Percentiles rank a stretch among this genome's conserved stretches.
phyloP scores from a whole-genome alignment of 768 basidiomycete genomes.

The Suillus clintonianus region DNA sequence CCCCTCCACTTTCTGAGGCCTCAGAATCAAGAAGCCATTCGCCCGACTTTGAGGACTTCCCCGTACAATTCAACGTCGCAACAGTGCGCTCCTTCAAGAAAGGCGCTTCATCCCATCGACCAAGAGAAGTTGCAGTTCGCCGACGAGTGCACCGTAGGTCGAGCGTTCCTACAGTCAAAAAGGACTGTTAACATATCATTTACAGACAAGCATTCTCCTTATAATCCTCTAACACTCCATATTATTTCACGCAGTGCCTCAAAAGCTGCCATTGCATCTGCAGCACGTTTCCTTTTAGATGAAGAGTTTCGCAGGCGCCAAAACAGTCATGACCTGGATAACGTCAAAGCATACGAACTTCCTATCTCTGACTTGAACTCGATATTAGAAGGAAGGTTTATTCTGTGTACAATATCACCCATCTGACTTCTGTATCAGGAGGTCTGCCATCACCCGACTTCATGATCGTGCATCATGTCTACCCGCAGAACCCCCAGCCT shows the following conservation, averaged over 20 bases:
- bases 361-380: slow-evolving; percentile 47
- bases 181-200: neutral
- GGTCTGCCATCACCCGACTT: slow-evolving; percentile 72
- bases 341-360: slow-evolving; percentile 30
- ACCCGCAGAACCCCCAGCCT: slow-evolving; percentile 34
- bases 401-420: slow-evolving; percentile 1
- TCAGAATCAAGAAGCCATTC: slow-evolving; percentile 66
- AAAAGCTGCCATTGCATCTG: slow-evolving; percentile 65
- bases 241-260: slow-evolving; percentile 61
- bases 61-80: slow-evolving; percentile 16
- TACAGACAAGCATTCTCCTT: slow-evolving; percentile 12
- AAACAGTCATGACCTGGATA: neutral
- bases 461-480: slow-evolving; percentile 69
- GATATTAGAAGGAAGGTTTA: slow-evolving; percentile 58
- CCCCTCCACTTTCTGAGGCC: slow-evolving; percentile 76
- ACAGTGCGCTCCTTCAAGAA: slow-evolving; percentile 15
- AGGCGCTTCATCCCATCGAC: slow-evolving; percentile 14
- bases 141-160: slow-evolving; percentile 24
- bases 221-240: slow-evolving; percentile 46
- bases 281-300: slow-evolving; percentile 48
- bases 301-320: slow-evolving; percentile 11
- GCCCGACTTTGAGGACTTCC: slow-evolving; percentile 37
- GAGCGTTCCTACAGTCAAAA: neutral
- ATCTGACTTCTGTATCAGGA: slow-evolving; percentile 19
- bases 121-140: slow-evolving; percentile 28